Conservation (phyloP, 129 eudicot species). For the Oenanthe sinensis region DNA sequence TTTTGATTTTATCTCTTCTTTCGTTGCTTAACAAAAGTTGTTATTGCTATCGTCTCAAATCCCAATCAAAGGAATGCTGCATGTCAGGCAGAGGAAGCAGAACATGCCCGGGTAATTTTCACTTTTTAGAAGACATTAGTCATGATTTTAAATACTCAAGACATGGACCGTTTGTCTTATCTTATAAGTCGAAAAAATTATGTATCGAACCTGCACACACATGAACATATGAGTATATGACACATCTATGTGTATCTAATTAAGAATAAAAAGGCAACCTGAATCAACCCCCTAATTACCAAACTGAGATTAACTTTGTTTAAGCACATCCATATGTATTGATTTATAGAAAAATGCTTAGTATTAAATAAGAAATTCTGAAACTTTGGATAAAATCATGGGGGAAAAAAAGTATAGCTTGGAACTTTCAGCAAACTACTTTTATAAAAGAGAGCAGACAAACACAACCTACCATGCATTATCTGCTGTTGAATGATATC, state of each 20-base stretch:
- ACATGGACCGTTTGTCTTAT: no score
- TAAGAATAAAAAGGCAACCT: not conserved
- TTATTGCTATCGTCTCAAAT: not conserved
- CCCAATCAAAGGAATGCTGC: not conserved
- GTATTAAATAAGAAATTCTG: not conserved
- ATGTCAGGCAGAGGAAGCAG: constrained; percentile 1
- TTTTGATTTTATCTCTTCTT: not conserved
- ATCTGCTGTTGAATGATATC: not conserved
- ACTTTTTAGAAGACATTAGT: not conserved
- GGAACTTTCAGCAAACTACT: not conserved
- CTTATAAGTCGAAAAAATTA: no score
- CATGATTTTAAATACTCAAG: not conserved
- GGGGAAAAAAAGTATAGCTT: not conserved
- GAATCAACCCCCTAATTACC: not conserved
- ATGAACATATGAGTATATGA: not conserved
- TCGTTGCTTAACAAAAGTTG: not conserved
- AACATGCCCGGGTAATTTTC: not conserved
- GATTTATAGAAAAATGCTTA: not conserved
- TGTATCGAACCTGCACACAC: no score
- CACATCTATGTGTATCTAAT: not conserved
- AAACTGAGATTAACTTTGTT: not conserved
- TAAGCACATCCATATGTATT: not conserved
- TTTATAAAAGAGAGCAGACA: not conserved
- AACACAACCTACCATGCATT: not conserved
- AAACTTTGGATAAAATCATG: not conserved